Evolutionary conservation across 495 filamentous ascomycete species (phyloP), one percentile per base, ranked within the genome.

Genomic region (Podospora appendiculata): DNA sequence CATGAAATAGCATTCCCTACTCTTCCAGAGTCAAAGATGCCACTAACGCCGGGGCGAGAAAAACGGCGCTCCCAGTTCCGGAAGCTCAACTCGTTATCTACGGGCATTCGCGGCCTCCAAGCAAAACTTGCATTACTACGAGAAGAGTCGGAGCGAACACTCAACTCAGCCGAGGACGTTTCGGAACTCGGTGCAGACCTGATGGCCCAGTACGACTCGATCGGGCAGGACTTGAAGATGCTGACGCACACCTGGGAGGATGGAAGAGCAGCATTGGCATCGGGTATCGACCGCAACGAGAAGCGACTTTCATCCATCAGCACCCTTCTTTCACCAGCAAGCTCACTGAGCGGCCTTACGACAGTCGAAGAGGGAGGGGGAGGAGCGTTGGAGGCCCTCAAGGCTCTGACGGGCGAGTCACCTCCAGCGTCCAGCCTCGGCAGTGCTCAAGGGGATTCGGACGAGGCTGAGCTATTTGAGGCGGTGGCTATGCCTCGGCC

Each of bases 51-150:
- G 41, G 78, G 77, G 16, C 85, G 85, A 46, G 91, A 96, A 54
- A 80, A 85, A 41, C 80, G 91, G 64, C 85, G 90, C 45, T 82
- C 84, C 33, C 93, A 95, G 65, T 81, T 95, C 45, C 82, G 88
- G 53, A 89, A 90, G 60, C 75, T 98, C 42, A 88, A 85, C 66
- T 85, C 86, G 6, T 78, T 98, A 19, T 94, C 90, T 1, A 87
- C 91, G 56, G 91, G 91, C 16, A 92, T 98, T 48, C 84, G 89
- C 10, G 87, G 88, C 8, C 81, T 98, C 19, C 92, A 97, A 66
- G 93, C 93, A 32, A 96, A 96, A 67, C 84, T 98, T 75, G 90
- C 95, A 49, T 76, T 98, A 13, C 71, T 96, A 42, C 84, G 90
- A 35, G 93, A 98, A 69, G 90, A 96, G 66, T 90, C 89, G 6